Evolutionary conservation across 148 eudicot genomes (phyloP).

Genomic region (Beta vulgaris): DNA sequence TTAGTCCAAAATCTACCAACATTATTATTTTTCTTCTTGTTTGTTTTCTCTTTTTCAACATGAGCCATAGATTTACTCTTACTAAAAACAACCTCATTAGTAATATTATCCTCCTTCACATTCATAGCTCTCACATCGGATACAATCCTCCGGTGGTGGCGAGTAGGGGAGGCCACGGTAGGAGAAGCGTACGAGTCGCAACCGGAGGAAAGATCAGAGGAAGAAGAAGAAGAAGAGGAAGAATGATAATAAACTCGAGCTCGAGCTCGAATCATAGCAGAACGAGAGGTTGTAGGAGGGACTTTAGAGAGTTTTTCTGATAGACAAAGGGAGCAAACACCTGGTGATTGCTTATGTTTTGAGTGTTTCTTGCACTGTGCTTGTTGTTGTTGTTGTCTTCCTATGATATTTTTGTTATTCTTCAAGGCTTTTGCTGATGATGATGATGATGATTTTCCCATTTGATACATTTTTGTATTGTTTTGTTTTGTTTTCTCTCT

Average conservation of each 20-base stretch:
- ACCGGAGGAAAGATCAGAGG: constrained; percentile 22
- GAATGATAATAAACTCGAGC: constrained; percentile 20
- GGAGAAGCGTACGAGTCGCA: constrained; percentile 54
- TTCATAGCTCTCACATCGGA: constrained; percentile 7
- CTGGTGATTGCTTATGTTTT: constrained; percentile 75
- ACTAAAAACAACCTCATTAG: no score
- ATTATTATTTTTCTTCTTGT: constrained; percentile 29
- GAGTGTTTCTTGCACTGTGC: constrained; percentile 77
- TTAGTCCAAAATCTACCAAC: constrained; percentile 56
- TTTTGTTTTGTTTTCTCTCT: no score
- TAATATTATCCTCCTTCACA: background rate
- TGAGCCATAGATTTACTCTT: constrained; percentile 57
- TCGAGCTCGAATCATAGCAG: constrained; percentile 5
- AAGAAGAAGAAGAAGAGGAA: constrained; percentile 30
- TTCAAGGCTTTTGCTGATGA: background rate
- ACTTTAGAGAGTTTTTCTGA: constrained; percentile 52
- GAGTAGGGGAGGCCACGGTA: constrained; percentile 30
- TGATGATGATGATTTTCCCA: constrained; percentile 10
- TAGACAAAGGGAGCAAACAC: constrained; percentile 78
- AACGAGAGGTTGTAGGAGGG: background rate
- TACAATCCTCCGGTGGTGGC: constrained; percentile 17
- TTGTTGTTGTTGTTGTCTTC: constrained; percentile 20
- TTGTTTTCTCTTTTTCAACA: background rate
- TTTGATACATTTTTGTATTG: constrained; percentile 6
- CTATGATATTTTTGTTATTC: background rate